Percentiles rank a stretch among this genome's conserved stretches.
Conservation (phyloP, 106 monocot genomes). For the Acorus calamus region DNA sequence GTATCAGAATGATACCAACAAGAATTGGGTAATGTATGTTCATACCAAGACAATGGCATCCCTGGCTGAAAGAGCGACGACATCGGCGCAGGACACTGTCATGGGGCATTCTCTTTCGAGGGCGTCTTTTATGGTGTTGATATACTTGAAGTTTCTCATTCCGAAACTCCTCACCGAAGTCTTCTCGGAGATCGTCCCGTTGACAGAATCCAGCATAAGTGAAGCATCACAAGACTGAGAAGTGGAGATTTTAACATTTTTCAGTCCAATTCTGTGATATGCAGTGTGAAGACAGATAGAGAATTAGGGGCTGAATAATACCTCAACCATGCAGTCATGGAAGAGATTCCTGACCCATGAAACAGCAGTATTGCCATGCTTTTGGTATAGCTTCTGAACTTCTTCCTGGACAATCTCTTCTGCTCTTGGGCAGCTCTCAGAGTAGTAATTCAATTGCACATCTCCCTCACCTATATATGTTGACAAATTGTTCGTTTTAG, state of each 20-base stretch:
- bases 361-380: constrained; percentile 63
- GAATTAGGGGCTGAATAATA: background rate
- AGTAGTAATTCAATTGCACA: constrained; percentile 33
- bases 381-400: constrained; percentile 38
- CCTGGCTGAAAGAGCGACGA: constrained; percentile 55
- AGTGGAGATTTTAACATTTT: no score
- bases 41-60: constrained; percentile 26
- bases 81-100: constrained; percentile 58
- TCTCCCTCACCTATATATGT: constrained; percentile 2
- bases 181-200: constrained; percentile 25
- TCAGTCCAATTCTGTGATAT: no score
- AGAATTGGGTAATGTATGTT: background rate
- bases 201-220: constrained; percentile 27
- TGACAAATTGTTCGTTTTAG: no score
- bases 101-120: constrained; percentile 48
- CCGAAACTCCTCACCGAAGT: constrained; percentile 43
- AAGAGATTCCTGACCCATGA: constrained; percentile 65
- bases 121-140: constrained; percentile 36
- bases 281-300: no score
- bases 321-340: constrained; percentile 73
- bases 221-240: constrained; percentile 55
- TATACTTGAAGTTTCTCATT: constrained; percentile 73
- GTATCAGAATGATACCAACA: no score
- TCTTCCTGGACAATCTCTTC: constrained; percentile 47
- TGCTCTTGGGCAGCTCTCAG: constrained; percentile 39